Evolutionary conservation across 164 flowering plant genomes (phyloP), one percentile per base, ranked within the genome.

Genomic region (Dillenia suffruticosa): DNA sequence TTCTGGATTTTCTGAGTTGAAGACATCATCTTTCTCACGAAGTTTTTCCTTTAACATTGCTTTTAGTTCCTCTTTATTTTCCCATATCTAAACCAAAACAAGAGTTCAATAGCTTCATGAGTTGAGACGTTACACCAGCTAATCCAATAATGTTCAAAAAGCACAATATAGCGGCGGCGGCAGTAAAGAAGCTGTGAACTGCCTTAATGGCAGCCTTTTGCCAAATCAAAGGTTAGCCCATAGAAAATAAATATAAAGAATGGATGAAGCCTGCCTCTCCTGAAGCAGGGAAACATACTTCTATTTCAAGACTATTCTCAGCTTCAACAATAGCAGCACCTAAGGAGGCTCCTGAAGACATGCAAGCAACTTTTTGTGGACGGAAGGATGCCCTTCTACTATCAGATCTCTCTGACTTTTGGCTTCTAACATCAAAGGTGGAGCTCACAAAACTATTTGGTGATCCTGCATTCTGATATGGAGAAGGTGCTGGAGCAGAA

Each of bases 301-400:
- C 93, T 46, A 50, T 57, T 73, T 89, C 96, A 67, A 91, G 90
- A 74, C 62, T 61, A 50, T 79, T 74, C 72, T 94, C 98, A 57
- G 89, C 99, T 74, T 89, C 96, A 73, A 94, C 99, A 84, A 94
- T 84, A 44, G 99, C 97, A 72, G 97, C 99, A 77, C 88, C 94
- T 45, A 94, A 59, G 61, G 84, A 76, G 46, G 94, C 81, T 59
- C 82, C 87, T 17, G 87, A 71, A 72, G 88, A 77, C 59, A 65
- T 49, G 14, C 88, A 79, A 8, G 87, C 71, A 67, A 72, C 83
- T 74, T 94, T 94, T 48, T 45, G 71, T 19, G 82, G 66, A 47
- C 72, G 83, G 58, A 1, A 32, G 64, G 76, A 58, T 19, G 68
- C 46, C 59, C 66, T 69, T 43, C 64, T 65, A 58, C 65, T 70